A percentile compares a stretch with the other conserved stretches of the same genome.
These are phyloP conservation scores for Orbilia javanica DNA, from an alignment of 2,329 filamentous ascomycete species.

Conservation along the genomic window DNA sequence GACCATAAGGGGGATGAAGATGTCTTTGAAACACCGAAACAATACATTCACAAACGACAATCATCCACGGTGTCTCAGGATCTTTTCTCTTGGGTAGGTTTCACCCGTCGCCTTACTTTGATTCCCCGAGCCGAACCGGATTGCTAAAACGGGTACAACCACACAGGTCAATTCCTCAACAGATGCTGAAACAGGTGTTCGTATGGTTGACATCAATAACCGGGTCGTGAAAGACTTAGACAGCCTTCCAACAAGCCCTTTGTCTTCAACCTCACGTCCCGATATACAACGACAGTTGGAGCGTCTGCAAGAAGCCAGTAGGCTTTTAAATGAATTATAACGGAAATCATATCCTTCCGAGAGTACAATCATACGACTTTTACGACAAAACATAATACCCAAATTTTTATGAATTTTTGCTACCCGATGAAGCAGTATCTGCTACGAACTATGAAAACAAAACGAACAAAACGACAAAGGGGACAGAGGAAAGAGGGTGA, in stretches of 20 bases:
- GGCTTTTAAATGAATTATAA: conserved; percentile 41
- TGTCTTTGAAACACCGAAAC: conserved; percentile 43
- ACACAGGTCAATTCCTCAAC: conserved; percentile 45
- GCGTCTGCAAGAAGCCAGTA: conserved; percentile 39
- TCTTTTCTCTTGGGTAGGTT: conserved; percentile 40
- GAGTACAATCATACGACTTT: conserved; percentile 27
- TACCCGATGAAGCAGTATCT: conserved; percentile 11
- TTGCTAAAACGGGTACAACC: background rate
- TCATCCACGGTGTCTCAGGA: conserved; percentile 35
- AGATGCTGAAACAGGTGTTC: conserved; percentile 32
- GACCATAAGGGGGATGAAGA: conserved; percentile 40
- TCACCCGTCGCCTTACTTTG: background rate
- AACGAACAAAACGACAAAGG: background rate
- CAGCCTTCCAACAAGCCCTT: conserved; percentile 45
- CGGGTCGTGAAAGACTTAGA: conserved; percentile 37
- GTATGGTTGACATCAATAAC: conserved; percentile 29
- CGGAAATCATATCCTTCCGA: background rate
- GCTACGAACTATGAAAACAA: background rate
- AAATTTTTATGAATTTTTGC: conserved; percentile 10
- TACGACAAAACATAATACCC: conserved; percentile 42
- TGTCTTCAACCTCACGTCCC: conserved; percentile 21
- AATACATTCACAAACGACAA: conserved; percentile 47
- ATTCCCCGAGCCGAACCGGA: background rate
- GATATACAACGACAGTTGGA: conserved; percentile 46
- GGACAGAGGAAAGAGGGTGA: no score